Conservation (phyloP, 202 grass and related monocot genomes). For the Tripidium arundinaceum region DNA sequence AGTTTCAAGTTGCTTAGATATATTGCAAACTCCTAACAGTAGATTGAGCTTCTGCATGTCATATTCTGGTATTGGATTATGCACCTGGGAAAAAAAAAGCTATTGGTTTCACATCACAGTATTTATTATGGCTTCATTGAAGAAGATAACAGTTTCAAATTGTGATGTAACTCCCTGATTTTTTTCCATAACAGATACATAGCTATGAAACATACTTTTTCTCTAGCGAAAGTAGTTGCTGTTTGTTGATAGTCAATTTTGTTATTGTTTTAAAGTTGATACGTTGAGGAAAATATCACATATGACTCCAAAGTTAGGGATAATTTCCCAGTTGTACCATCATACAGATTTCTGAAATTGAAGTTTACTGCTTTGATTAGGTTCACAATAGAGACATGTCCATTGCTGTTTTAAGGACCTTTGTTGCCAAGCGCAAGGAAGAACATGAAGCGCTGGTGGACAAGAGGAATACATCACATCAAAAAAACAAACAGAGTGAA, state of each 20-base stretch:
- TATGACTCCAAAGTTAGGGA: not conserved
- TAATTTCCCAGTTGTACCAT: not conserved
- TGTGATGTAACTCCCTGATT: not conserved
- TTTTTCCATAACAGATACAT: not conserved
- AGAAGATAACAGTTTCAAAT: not conserved
- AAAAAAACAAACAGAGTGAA: constrained; percentile 32
- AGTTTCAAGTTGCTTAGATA: not conserved
- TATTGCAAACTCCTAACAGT: not conserved
- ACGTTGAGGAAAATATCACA: not conserved
- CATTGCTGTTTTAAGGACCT: constrained; percentile 86
- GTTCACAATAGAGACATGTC: constrained; percentile 98
- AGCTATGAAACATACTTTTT: not conserved
- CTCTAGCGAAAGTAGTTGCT: not conserved
- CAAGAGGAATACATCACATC: constrained; percentile 51
- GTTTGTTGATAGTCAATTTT: constrained; percentile 18
- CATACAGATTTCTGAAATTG: not conserved
- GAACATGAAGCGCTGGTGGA: constrained; percentile 59
- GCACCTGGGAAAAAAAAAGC: not conserved
- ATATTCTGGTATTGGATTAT: not conserved
- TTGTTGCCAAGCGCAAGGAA: constrained; percentile 77
- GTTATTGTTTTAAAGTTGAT: not conserved
- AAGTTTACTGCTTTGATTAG: constrained; percentile 49
- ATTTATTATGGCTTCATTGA: not conserved
- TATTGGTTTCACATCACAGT: not conserved
- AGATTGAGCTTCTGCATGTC: not conserved